Evolutionary conservation across 75 land plant genomes (phyloP), one percentile per base, ranked within the genome.

Genomic region (Selaginella moellendorffii): DNA sequence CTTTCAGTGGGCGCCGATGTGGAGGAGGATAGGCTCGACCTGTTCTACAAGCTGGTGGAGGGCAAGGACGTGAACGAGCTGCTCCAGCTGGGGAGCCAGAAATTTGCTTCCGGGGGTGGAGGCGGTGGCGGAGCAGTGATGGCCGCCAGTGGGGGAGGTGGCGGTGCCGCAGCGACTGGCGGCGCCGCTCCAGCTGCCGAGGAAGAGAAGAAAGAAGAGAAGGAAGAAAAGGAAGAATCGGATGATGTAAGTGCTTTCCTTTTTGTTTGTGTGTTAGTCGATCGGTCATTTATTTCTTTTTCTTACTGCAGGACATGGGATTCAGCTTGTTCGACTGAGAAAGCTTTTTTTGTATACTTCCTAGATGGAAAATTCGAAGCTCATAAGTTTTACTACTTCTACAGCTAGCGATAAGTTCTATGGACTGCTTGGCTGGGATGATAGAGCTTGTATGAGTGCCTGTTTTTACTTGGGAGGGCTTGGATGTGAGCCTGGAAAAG

Each of bases 51-150:
- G 5, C 8, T 8, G 8, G 19, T 56, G 8, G 24, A 56, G 23
- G 59, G 59, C n/a, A 56, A 56, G 24, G 59, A 56, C n/a, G n/a
- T 56, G 8, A 56, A 56, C n/a, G 59, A 56, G 24, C 59, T 56
- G 24, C 19, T 56, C 9, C 59, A 56, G 19, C 24, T 56, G 21
- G 59, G 59, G 5, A 2, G n/a, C 9, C 25, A 56, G 24, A 56
- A 56, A 19, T 56, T 56, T 56, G 8, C 59, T 2, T 19, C 24
- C n/a, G 59, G 59, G 8, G 59, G 59, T 56, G 59, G 59, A 9
- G 59, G 59, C 24, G 59, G 59, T 19, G 59, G 59, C 24, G 59
- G 59, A 8, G 59, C 59, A 19, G n/a, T 56, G 21, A 24, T 25
- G 2, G 59, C 24, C 24, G 5, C 59, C n/a, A n/a, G 23, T 21